Evolutionary conservation across 495 filamentous ascomycete species (phyloP).

Genomic region (Aspergillus sparsus): DNA sequence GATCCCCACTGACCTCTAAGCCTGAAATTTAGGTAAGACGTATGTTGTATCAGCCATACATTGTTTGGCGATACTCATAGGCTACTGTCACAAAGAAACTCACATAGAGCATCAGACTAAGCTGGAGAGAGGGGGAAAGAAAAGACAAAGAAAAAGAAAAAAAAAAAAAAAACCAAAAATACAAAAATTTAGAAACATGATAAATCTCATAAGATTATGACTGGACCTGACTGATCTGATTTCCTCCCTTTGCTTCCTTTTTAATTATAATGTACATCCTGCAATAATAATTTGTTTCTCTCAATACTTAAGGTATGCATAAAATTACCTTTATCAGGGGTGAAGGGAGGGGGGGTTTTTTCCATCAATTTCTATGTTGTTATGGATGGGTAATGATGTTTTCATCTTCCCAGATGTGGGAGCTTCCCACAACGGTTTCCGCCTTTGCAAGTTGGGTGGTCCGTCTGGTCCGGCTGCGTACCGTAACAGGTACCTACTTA

Average conservation of each 20-base stretch:
- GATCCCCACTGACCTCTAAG: constrained; percentile 2
- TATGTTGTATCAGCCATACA: constrained; percentile 15
- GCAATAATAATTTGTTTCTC: not conserved
- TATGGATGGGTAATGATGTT: constrained; percentile 5
- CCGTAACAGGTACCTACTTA: not conserved
- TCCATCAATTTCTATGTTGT: not conserved
- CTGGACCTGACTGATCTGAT: not conserved
- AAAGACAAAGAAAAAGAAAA: constrained; percentile 2
- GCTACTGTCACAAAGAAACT: not conserved
- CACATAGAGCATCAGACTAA: not conserved
- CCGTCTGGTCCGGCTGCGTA: not conserved
- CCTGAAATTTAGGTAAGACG: constrained; percentile 9
- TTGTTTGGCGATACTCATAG: not conserved
- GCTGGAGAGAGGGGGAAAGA: not conserved
- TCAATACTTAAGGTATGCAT: not conserved
- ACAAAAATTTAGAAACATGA: constrained; percentile 4
- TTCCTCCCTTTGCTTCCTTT: not conserved
- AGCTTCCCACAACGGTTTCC: constrained; percentile 12
- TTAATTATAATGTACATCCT: not conserved
- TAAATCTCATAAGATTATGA: constrained; percentile 6
- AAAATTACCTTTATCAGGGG: not conserved
- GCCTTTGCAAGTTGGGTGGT: constrained; percentile 13
- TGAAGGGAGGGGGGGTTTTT: not conserved
- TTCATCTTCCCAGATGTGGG: constrained; percentile 18
- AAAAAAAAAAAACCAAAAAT: not conserved